phyloP scores from a whole-genome alignment of 192 early-diverging fungal species.

The Backusella parvicylindrica region DNA sequence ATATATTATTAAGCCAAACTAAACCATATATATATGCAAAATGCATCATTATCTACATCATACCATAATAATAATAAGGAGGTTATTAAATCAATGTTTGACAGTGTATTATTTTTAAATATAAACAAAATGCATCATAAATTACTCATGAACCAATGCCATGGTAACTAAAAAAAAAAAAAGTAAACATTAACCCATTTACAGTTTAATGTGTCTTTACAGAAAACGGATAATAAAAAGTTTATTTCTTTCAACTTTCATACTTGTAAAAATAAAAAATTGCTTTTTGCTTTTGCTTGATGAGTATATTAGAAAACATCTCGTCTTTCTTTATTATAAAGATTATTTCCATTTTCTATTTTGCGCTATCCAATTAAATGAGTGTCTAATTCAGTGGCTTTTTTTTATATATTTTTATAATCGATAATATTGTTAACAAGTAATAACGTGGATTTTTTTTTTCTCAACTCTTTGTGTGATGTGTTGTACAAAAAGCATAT shows the following conservation, averaged over 20 bases:
- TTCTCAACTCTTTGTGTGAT: background rate
- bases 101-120: background rate
- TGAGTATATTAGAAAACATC: background rate
- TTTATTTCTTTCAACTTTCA: background rate
- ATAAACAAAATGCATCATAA: background rate
- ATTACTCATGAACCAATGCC: background rate
- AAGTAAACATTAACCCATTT: background rate
- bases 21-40: background rate
- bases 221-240: background rate
- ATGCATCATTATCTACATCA: background rate
- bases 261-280: background rate
- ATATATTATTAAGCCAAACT: background rate
- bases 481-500: background rate
- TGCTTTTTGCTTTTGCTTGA: background rate
- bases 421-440: background rate
- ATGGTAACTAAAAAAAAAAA: background rate
- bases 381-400: background rate
- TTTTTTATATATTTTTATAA: background rate
- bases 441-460: background rate
- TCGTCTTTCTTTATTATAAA: background rate
- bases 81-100: background rate
- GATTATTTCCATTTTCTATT: background rate
- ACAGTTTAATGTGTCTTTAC: background rate
- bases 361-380: background rate
- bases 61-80: background rate